Base-by-base conservation (phyloP, 495 filamentous ascomycete genomes). In the Aspergillus hancockii region DNA sequence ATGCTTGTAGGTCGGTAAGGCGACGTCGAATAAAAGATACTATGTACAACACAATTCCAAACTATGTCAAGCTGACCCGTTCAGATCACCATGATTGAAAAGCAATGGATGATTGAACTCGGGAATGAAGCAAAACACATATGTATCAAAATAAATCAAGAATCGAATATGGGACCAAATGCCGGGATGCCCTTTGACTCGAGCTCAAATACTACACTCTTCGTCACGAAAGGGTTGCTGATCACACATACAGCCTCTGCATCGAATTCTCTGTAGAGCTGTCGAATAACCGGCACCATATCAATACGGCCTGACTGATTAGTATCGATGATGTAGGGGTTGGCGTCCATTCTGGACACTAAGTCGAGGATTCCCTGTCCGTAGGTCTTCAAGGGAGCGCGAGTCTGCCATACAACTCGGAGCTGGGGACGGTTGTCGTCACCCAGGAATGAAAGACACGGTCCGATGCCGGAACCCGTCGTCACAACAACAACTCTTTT, bases 391-490 rank as follows among this genome's bases (percentile, higher is more conserved):
- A 74, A 62, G 2, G 85, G 85, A 14, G 75, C 73, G 4, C 78
- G 76, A 13, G 84, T 82, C 46, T 79, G 81, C 85, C 85, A 88
- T 36, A 88, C 70, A 3, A 88, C 75, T 1, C 85, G 82, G 59
- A 82, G 74, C 1, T 74, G 75, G 4, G 81, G 71, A 9, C 77
- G 78, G 52, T 80, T 73, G 0, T 73, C 71, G 57, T 74, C 78
- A 38, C 69, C 76, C n/a, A 83, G 66, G 67, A 81, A 82, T 0
- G 79, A 80, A 28, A 80, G 65, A 50, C 76, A 78, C 1, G 77
- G 90, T 0, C 90, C 90, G 55, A 94, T 93, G 30, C 91, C 91
- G 8, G 88, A 91, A 19, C 91, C 91, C 0, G 91, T 95, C 2
- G 88, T 86, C n/a, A 95, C 86, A 49, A 94, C 72, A 32, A 95